A percentile compares a stretch with the other conserved stretches of the same genome.
Conservation (phyloP, 2,329 filamentous ascomycete species). For the Aureobasidium lini region DNA sequence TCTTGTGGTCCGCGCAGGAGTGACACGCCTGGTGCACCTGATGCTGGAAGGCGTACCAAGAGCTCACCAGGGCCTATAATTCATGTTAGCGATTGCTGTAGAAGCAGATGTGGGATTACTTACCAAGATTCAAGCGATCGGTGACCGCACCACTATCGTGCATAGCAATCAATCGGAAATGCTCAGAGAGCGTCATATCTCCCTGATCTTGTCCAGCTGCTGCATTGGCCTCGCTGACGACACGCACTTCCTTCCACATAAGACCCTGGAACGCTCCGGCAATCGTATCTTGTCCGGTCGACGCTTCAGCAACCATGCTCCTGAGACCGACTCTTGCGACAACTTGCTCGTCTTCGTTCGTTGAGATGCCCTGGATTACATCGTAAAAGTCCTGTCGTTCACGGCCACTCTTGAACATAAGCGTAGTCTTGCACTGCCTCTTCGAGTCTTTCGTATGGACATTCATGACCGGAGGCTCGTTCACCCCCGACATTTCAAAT, state of each 20-base stretch:
- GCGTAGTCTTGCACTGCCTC: constrained; percentile 62
- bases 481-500: constrained; percentile 59
- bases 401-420: constrained; percentile 65
- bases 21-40: constrained; percentile 49
- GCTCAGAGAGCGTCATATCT: constrained; percentile 67
- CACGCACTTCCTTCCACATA: constrained; percentile 58
- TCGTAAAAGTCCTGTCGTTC: constrained; percentile 66
- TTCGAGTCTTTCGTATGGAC: constrained; percentile 62
- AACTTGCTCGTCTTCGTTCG: constrained; percentile 61
- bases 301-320: neutral
- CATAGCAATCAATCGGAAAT: constrained; percentile 66
- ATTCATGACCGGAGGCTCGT: constrained; percentile 63
- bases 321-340: constrained; percentile 53
- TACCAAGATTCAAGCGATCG: constrained; percentile 71
- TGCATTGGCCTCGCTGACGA: constrained; percentile 63
- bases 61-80: constrained; percentile 36
- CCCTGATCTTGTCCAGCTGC: constrained; percentile 49
- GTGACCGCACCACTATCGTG: constrained; percentile 71
- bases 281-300: neutral
- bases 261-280: constrained; percentile 33
- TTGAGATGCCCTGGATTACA: constrained; percentile 63
- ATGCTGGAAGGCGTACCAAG: constrained; percentile 36
- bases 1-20: constrained; percentile 65
- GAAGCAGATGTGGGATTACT: constrained; percentile 16
- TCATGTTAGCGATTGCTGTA: neutral